Evolutionary conservation across 805 yeast species (phyloP).

Genomic region (Candida montana): DNA sequence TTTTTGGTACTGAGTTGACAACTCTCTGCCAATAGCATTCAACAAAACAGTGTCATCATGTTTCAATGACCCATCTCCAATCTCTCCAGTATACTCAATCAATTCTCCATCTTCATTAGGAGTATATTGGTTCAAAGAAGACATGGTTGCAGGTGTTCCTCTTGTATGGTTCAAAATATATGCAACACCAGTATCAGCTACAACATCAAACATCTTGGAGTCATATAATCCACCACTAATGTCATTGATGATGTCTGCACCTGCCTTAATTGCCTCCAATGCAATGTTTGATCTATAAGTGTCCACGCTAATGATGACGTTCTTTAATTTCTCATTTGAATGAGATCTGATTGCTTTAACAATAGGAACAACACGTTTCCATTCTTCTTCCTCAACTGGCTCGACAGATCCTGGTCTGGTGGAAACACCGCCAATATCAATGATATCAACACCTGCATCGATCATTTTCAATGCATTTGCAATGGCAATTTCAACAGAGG

Average conservation of each 20-base stretch:
- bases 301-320: constrained; percentile 71
- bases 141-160: constrained; percentile 78
- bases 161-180: constrained; percentile 81
- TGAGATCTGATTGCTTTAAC: constrained; percentile 53
- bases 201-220: constrained; percentile 55
- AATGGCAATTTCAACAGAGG: constrained; percentile 37
- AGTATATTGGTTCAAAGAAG: constrained; percentile 47
- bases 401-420: constrained; percentile 81
- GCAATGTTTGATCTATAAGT: constrained; percentile 82
- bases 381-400: constrained; percentile 60
- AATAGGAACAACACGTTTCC: constrained; percentile 64
- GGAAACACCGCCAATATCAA: constrained; percentile 93
- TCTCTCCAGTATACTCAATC: constrained; percentile 31
- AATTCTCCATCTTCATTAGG: constrained; percentile 32
- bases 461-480: constrained; percentile 45
- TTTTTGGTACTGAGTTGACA: constrained; percentile 45
- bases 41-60: constrained; percentile 33
- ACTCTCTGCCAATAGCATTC: constrained; percentile 60
- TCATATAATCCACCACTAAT: constrained; percentile 79
- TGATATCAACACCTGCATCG: constrained; percentile 58
- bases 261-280: constrained; percentile 54
- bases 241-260: constrained; percentile 91
- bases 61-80: constrained; percentile 14
- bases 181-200: constrained; percentile 68
- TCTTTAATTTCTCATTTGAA: constrained; percentile 29